Base-by-base conservation (phyloP, 179 eudicot species). In the Sideroxylon spinosum region DNA sequence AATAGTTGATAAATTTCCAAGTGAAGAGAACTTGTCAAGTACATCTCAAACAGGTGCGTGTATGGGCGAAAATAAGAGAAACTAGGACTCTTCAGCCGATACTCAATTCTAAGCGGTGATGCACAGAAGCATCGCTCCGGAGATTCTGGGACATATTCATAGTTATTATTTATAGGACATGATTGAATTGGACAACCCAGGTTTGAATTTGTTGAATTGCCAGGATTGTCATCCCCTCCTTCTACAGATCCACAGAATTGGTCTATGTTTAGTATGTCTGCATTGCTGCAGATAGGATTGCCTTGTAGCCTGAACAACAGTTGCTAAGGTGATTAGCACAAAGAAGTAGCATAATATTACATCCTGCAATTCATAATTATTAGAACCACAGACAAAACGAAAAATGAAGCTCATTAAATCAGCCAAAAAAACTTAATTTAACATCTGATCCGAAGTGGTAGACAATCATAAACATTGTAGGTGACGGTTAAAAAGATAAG, bases 61-160 rank as follows among this genome's bases (percentile, higher is more conserved):
- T 87, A 89, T 2, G 94, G 94, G 49, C 81, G 85, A 68, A 92
- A 90, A 81, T 86, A 85, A 53, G 85, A 84, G 80, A 92, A 88
- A 81, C 92, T 88, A 44, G 97, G 94, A 85, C 97, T 92, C 82
- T 92, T 90, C 72, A 92, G 85, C 83, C 97, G 84, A 81, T 92
- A 90, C 76, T 86, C 90, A 60, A 92, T 85, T 80, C 83, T 73
- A 79, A 92, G 78, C 66, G 97, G 97, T 65, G 88, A 87, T 20
- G 91, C 90, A 87, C 97, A 92, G 80, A 84, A 86, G 85, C 97
- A 92, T 29, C 77, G 61, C 28, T 20, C 37, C 32, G 91, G 85
- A 71, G 87, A 90, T 50, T 76, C 80, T 65, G 92, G 94, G 55
- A 86, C 85, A 81, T 85, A 85, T 87, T 92, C 97, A 55, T 55